A percentile compares a stretch with the other conserved stretches of the same genome.
Evolutionary conservation across 2,329 filamentous ascomycete genomes (phyloP).

Genomic region (Parasarocladium wereldwijsianum): DNA sequence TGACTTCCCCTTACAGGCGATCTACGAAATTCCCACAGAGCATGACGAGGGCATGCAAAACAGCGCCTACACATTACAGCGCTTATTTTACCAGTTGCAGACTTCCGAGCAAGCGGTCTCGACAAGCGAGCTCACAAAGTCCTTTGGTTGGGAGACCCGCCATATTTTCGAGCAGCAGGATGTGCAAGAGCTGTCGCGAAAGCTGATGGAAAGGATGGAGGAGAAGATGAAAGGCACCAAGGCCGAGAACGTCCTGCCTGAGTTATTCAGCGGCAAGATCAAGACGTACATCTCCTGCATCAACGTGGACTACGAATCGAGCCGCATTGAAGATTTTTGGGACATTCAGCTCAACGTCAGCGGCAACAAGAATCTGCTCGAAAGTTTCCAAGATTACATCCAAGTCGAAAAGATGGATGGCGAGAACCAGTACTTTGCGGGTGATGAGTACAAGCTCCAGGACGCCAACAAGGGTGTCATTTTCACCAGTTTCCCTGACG

Average conservation of each 20-base stretch:
- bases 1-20: slow-evolving; percentile 41
- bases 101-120: slow-evolving; percentile 71
- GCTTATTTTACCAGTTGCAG: slow-evolving; percentile 89
- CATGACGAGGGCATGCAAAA: slow-evolving; percentile 68
- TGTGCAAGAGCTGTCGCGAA: slow-evolving; percentile 89
- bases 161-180: slow-evolving; percentile 99
- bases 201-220: slow-evolving; percentile 94
- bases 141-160: slow-evolving; percentile 94
- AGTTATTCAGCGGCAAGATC: slow-evolving; percentile 92
- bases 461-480: slow-evolving; percentile 97
- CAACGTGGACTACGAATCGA: slow-evolving; percentile 95
- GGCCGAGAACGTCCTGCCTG: slow-evolving; percentile 74
- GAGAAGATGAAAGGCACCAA: slow-evolving; percentile 96
- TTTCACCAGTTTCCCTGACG: slow-evolving; percentile 87
- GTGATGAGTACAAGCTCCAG: slow-evolving; percentile 78
- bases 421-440: slow-evolving; percentile 95
- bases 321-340: slow-evolving; percentile 94
- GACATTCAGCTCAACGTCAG: slow-evolving; percentile 95
- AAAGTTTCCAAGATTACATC: slow-evolving; percentile 93
- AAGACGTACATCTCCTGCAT: slow-evolving; percentile 99
- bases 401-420: slow-evolving; percentile 94
- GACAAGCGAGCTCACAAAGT: slow-evolving; percentile 86
- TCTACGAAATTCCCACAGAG: slow-evolving; percentile 93
- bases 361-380: slow-evolving; percentile 81
- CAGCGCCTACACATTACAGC: slow-evolving; percentile 85